Percentiles rank a stretch among this genome's conserved stretches.
These are phyloP conservation scores for Zygosaccharomyces pseudobailii DNA, from an alignment of 1,139 yeast genomes.

Conservation along the genomic window DNA sequence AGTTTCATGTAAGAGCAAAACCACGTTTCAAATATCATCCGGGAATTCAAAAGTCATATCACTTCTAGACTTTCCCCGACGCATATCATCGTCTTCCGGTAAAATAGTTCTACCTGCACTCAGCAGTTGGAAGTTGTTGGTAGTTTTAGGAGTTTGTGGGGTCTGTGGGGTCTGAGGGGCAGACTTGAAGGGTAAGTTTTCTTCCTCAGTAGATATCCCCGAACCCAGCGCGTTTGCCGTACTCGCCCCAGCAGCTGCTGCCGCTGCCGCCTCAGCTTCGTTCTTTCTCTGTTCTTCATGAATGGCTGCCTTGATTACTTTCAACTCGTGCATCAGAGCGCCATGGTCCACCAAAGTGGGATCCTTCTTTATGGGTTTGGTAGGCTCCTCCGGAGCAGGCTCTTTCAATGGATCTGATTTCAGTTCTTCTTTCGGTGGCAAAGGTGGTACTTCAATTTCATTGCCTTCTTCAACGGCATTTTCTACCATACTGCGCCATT, in stretches of 20 bases:
- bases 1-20: neutral
- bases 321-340: conserved; percentile 27
- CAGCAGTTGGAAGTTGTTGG: conserved; percentile 24
- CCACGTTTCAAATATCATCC: conserved; percentile 17
- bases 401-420: conserved; percentile 9
- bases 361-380: conserved; percentile 19
- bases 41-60: conserved; percentile 26
- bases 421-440: neutral
- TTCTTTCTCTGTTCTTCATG: conserved; percentile 16
- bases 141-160: neutral
- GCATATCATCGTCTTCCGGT: conserved; percentile 27
- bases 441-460: conserved; percentile 7
- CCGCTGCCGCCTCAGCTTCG: conserved; percentile 2
- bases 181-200: neutral
- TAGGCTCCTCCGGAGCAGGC: conserved; percentile 8
- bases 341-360: conserved; percentile 29
- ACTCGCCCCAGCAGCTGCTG: neutral
- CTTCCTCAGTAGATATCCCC: neutral
- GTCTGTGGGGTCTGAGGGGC: conserved; percentile 8
- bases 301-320: conserved; percentile 25
- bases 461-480: conserved; percentile 27
- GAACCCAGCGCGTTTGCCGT: neutral
- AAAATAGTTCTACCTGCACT: conserved; percentile 30
- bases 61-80: conserved; percentile 13
- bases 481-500: conserved; percentile 83